Evolutionary conservation across 1,139 yeast genomes (phyloP).

Genomic region (Taiozyma onychis): DNA sequence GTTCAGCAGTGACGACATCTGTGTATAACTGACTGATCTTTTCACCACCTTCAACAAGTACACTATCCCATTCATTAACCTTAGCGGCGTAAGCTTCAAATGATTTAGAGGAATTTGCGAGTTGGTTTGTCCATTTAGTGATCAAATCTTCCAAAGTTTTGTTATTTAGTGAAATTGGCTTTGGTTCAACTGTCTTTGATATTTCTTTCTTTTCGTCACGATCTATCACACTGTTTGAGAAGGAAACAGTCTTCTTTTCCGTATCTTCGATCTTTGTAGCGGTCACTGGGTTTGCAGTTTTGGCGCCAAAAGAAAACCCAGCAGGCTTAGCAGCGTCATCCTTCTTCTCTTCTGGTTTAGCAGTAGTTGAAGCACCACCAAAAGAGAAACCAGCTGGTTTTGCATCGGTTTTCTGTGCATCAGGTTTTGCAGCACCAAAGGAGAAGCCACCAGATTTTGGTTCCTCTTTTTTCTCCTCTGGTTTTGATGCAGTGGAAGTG

Average conservation of each 20-base stretch:
- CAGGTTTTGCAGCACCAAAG: constrained; percentile 18
- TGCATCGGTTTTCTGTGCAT: constrained; percentile 12
- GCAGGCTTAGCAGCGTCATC: background rate
- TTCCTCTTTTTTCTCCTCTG: constrained; percentile 13
- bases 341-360: constrained; percentile 13
- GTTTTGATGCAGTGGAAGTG: constrained; percentile 2
- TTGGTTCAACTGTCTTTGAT: constrained; percentile 48
- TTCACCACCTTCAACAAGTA: constrained; percentile 79
- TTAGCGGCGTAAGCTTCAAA: constrained; percentile 75
- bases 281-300: constrained; percentile 8
- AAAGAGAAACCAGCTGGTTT: constrained; percentile 24
- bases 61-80: constrained; percentile 80
- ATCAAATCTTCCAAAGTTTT: constrained; percentile 91
- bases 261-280: constrained; percentile 17
- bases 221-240: constrained; percentile 17
- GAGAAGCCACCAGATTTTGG: constrained; percentile 13
- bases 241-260: constrained; percentile 22
- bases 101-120: constrained; percentile 64
- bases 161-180: constrained; percentile 77
- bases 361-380: constrained; percentile 13
- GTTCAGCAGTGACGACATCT: constrained; percentile 79
- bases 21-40: constrained; percentile 74
- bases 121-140: constrained; percentile 87
- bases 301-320: constrained; percentile 24
- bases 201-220: constrained; percentile 24